Percentiles rank a stretch among this genome's conserved stretches.
Conservation (phyloP, 805 yeast genomes). For the Kuraishia cidri region DNA sequence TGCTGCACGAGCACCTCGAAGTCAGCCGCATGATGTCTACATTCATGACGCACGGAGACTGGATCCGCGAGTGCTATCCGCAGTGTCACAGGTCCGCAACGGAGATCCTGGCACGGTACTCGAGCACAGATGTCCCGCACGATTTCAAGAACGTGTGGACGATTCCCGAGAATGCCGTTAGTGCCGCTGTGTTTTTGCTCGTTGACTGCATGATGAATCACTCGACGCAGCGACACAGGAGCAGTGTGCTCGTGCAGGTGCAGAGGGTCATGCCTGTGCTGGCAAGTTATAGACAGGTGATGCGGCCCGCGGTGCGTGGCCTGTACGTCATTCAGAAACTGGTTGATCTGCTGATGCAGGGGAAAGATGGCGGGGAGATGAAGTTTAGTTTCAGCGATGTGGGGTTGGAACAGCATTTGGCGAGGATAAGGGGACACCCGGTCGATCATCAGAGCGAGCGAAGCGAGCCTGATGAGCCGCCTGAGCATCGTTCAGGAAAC, state of each 20-base stretch:
- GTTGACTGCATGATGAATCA: conserved; percentile 17
- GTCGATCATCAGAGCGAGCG: too few relatives aligned
- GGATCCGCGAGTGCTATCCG: conserved; percentile 12
- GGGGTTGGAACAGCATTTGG: conserved; percentile 1
- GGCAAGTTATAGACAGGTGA: conserved; percentile 11
- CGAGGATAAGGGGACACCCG: too few relatives aligned
- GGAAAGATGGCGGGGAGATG: not conserved
- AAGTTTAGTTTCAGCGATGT: conserved; percentile 3
- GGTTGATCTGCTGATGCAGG: conserved; percentile 7
- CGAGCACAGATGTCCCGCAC: conserved; percentile 8
- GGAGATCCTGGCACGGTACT: conserved; percentile 8
- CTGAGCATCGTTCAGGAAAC: too few relatives aligned
- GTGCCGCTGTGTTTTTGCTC: conserved; percentile 16
- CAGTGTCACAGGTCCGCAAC: conserved; percentile 13
- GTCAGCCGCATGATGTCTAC: conserved; percentile 18
- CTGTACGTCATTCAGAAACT: conserved; percentile 16
- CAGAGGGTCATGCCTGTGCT: conserved; percentile 8
- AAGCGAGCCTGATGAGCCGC: too few relatives aligned
- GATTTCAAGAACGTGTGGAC: conserved; percentile 13
- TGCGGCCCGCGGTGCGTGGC: conserved; percentile 21
- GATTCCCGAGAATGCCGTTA: conserved; percentile 13
- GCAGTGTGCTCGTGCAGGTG: not conserved
- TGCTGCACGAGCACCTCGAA: conserved; percentile 16
- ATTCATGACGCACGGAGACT: conserved; percentile 13
- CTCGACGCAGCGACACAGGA: too few relatives aligned